These are phyloP conservation scores for Hordeum vulgare DNA, from an alignment of 176 grass and related monocot genomes.

Conservation along the genomic window DNA sequence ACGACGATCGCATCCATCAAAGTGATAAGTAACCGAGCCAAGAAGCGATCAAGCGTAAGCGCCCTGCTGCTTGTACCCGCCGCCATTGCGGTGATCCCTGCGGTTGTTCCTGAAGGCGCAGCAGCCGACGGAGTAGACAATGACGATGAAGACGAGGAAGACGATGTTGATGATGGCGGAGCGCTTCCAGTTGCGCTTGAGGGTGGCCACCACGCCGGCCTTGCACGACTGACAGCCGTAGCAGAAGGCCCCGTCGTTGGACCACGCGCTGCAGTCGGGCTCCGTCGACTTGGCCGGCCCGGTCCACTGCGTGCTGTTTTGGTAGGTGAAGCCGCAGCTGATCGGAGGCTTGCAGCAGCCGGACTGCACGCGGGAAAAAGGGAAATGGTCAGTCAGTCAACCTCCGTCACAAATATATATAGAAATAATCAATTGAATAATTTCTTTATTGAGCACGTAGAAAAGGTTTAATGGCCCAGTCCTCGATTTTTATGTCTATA, in stretches of 20 bases:
- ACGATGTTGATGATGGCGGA: slow-evolving; percentile 42
- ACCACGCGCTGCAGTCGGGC: slow-evolving; percentile 49
- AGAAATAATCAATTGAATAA: background rate
- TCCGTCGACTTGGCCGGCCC: background rate
- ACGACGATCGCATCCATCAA: background rate
- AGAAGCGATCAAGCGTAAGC: slow-evolving; percentile 30
- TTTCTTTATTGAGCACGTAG: background rate
- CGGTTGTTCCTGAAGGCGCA: slow-evolving; percentile 84
- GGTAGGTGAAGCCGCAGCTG: slow-evolving; percentile 38
- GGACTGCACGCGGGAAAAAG: slow-evolving; percentile 25
- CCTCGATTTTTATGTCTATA: background rate
- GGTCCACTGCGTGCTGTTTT: slow-evolving; percentile 27
- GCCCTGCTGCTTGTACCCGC: slow-evolving; percentile 43
- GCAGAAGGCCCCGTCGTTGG: slow-evolving; percentile 38
- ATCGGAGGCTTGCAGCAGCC: slow-evolving; percentile 78
- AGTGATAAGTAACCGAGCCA: background rate
- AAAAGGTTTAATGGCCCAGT: no score
- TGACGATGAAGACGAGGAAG: slow-evolving; percentile 72
- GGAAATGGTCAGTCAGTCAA: background rate
- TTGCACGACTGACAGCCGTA: slow-evolving; percentile 78
- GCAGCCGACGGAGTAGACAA: slow-evolving; percentile 86
- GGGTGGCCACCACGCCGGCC: slow-evolving; percentile 58
- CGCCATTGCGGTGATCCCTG: slow-evolving; percentile 33
- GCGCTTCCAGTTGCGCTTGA: slow-evolving; percentile 70
- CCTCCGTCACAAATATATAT: background rate